Evolutionary conservation across 139 green algal genomes (phyloP).

Genomic region (Yamagishiella unicocca): DNA sequence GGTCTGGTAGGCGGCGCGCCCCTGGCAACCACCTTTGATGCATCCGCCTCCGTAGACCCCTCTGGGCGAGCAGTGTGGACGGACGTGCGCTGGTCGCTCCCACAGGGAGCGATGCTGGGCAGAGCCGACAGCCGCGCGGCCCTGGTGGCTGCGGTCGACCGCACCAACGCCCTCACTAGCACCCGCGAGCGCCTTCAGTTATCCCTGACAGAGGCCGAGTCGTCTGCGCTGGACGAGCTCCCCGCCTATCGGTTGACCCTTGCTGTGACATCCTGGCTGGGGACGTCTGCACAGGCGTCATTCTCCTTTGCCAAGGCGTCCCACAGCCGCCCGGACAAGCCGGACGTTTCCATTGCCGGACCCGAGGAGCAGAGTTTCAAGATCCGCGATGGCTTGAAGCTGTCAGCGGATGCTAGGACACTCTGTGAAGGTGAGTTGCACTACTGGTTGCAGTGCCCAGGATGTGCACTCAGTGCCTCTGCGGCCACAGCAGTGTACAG

Average conservation of each 20-base stretch:
- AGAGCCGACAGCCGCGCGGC: not conserved
- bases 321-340: not conserved
- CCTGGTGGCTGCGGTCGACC: not conserved
- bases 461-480: too few species aligned
- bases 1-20: not conserved
- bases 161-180: not conserved
- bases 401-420: too few species aligned
- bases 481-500: too few species aligned
- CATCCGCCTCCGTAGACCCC: not conserved
- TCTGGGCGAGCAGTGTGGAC: not conserved
- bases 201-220: not conserved
- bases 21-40: slow-evolving; percentile 16
- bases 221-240: not conserved
- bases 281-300: not conserved
- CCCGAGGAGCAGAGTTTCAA: too few species aligned
- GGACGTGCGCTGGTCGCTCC: slow-evolving; percentile 4
- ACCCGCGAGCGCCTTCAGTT: not conserved
- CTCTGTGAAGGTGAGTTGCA: too few species aligned
- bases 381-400: too few species aligned
- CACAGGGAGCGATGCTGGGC: too few species aligned
- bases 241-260: not conserved
- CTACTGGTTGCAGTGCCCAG: too few species aligned
- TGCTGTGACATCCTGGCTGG: slow-evolving; percentile 10
- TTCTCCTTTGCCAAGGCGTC: not conserved
- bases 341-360: too few species aligned